Evolutionary conservation across 1,284 basidiomycete genomes (phyloP).

Genomic region (Flammula alnicola): DNA sequence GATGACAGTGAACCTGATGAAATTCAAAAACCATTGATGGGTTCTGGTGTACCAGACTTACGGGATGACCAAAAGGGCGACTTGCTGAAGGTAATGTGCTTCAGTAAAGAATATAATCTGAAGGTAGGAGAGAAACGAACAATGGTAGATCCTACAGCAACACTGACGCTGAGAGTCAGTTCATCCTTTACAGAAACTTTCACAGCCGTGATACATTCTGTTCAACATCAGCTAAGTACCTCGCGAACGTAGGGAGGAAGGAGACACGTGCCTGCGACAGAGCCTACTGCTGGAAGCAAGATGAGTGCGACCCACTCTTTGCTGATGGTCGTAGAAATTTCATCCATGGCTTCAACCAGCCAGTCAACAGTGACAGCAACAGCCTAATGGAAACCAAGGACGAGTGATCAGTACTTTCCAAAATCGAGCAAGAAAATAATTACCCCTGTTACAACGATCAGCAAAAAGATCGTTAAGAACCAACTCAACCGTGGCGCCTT

Average conservation of each 20-base stretch:
- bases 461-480: constrained; percentile 57
- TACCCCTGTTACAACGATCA: constrained; percentile 70
- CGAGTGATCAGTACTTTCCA: neutral
- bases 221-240: neutral
- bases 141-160: constrained; percentile 90
- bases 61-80: constrained; percentile 88
- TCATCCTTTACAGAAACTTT: constrained; percentile 83
- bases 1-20: constrained; percentile 55
- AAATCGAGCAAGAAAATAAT: constrained; percentile 30
- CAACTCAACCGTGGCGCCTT: constrained; percentile 62
- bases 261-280: constrained; percentile 62
- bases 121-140: constrained; percentile 45
- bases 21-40: no score
- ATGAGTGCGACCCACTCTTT: constrained; percentile 88
- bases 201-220: constrained; percentile 77
- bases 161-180: constrained; percentile 74
- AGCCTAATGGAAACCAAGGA: constrained; percentile 25
- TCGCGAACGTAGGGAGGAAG: neutral
- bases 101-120: neutral
- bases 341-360: constrained; percentile 80
- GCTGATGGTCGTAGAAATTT: constrained; percentile 60
- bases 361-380: constrained; percentile 79
- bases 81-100: constrained; percentile 66
- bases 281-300: constrained; percentile 84
- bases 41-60: constrained; percentile 45